phyloP scores from a whole-genome alignment of 164 flowering plant genomes.

The Vitis cinerea region DNA sequence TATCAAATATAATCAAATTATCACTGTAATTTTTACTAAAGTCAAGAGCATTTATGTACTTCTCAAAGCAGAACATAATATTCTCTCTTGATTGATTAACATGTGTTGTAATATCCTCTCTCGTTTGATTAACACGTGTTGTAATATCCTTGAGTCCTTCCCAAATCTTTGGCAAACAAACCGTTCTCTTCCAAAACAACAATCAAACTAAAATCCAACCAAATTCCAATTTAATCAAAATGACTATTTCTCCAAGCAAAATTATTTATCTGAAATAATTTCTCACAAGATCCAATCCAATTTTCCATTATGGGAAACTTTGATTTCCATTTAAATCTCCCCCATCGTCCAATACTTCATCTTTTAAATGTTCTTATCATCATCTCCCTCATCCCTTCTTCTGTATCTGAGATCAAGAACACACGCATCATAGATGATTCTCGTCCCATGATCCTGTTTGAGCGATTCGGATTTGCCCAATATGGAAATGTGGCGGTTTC shows the following conservation, averaged over 20 bases:
- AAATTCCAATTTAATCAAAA: not conserved
- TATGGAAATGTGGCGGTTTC: slow-evolving; percentile 28
- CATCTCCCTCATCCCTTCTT: slow-evolving; percentile 17
- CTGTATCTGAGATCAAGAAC: slow-evolving; percentile 32
- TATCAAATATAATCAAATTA: too few species aligned
- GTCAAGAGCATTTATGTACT: too few species aligned
- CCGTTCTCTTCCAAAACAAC: slow-evolving; percentile 19
- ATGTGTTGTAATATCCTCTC: too few species aligned
- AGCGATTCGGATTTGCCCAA: slow-evolving; percentile 35
- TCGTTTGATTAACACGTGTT: too few species aligned
- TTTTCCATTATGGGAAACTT: slow-evolving; percentile 4
- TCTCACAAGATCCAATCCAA: not conserved
- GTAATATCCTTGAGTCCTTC: slow-evolving; percentile 1
- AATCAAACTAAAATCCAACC: slow-evolving; percentile 3
- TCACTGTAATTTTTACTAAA: too few species aligned
- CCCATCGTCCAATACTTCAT: slow-evolving; percentile 2
- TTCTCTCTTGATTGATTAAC: too few species aligned
- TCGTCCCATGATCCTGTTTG: slow-evolving; percentile 43
- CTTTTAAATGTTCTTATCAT: slow-evolving; percentile 9
- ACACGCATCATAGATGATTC: slow-evolving; percentile 31
- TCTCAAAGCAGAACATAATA: too few species aligned
- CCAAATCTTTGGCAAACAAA: slow-evolving; percentile 30
- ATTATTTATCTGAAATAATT: not conserved
- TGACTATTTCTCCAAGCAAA: not conserved
- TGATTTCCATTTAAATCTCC: slow-evolving; percentile 2